Percentiles rank a stretch among this genome's conserved stretches.
Conservation (phyloP, 352 stramenopile species). For the Phytophthora podocarpi region DNA sequence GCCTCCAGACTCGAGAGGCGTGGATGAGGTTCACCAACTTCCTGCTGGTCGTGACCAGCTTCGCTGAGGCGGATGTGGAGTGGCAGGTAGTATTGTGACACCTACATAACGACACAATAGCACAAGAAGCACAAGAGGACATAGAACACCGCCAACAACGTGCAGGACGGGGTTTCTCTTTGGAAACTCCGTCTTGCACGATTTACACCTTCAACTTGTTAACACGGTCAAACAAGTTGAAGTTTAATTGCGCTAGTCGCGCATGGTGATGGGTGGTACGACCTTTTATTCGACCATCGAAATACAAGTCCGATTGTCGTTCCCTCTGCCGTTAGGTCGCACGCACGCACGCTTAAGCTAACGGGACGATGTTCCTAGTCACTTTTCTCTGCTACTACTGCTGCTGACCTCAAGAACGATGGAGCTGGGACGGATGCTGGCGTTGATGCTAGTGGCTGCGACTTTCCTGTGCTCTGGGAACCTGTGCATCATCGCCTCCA, state of each 20-base stretch:
- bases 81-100: too few relatives aligned
- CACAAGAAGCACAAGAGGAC: too few relatives aligned
- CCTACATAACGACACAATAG: too few relatives aligned
- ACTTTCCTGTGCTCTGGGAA: constrained; percentile 78
- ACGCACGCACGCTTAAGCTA: too few relatives aligned
- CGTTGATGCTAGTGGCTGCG: constrained; percentile 64
- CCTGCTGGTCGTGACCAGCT: neutral
- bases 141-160: too few relatives aligned
- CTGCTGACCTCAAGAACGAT: constrained; percentile 15
- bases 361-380: neutral
- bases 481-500: constrained; percentile 87
- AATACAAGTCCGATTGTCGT: too few relatives aligned
- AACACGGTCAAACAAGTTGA: too few relatives aligned
- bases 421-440: constrained; percentile 40
- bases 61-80: too few relatives aligned
- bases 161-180: too few relatives aligned
- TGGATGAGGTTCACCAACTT: neutral
- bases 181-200: too few relatives aligned
- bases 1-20: too few relatives aligned
- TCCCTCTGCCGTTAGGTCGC: neutral
- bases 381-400: neutral
- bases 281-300: constrained; percentile 17
- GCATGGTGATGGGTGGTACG: neutral
- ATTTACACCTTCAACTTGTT: too few relatives aligned
- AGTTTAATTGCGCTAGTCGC: neutral